These are phyloP conservation scores for Synchytrium microbalum DNA, from an alignment of 371 early-diverging fungal species.

Conservation along the genomic window DNA sequence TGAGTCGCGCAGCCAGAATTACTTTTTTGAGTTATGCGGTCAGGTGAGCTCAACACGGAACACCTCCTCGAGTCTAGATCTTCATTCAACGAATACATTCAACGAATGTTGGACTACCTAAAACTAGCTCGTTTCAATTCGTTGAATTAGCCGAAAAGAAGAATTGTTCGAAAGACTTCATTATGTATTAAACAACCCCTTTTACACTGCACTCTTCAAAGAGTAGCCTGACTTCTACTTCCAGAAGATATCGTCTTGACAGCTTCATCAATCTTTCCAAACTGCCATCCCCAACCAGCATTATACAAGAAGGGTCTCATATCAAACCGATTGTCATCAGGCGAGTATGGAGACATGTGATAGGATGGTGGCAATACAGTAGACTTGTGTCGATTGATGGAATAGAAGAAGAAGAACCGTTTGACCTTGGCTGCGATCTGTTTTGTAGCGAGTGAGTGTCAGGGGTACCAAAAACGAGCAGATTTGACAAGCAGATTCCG, in stretches of 20 bases:
- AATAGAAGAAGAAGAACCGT: constrained; percentile 89
- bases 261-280: constrained; percentile 66
- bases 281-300: constrained; percentile 86
- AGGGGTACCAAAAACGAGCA: neutral
- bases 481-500: neutral
- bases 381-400: constrained; percentile 97
- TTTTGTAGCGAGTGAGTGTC: constrained; percentile 3
- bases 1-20: no score
- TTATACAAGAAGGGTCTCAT: constrained; percentile 92
- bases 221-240: no score
- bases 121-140: no score
- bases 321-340: constrained; percentile 96
- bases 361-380: constrained; percentile 93
- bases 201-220: no score
- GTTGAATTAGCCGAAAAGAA: no score
- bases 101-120: no score
- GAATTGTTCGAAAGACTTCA: no score
- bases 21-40: no score
- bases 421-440: constrained; percentile 86
- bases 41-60: no score
- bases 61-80: no score
- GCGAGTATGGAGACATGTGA: constrained; percentile 91
- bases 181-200: no score
- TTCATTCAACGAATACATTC: no score
- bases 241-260: constrained; percentile 34